Base-by-base conservation (phyloP, 2,329 filamentous ascomycete species). In the Fusarium annulatum region DNA sequence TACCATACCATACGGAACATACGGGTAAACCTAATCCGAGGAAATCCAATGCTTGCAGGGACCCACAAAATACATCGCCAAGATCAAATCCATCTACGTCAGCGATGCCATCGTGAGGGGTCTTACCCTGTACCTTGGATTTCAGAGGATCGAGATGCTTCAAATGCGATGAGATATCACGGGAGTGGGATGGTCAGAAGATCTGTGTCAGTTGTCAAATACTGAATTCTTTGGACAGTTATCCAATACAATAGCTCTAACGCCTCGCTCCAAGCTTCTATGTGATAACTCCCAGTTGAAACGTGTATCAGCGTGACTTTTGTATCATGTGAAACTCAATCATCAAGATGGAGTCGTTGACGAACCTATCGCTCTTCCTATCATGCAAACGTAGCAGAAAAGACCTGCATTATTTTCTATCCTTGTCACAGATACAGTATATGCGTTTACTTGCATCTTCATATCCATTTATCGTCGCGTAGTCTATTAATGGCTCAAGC, bases 11-110 rank as follows among this genome's bases (percentile, higher is more conserved):
- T 53, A 53, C 56, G 72, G 72, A 45, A 30, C 21, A 60, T 43
- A 34, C 73, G 73, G 72, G 73, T 74, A 75, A 75, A 76, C 70
- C 41, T 67, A 49, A 43, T 66, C 56, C 53, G 63, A 41, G 12
- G 23, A 43, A 39, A 53, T 53, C 15, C 9, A 39, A 39, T 53
- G 34, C 10, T n/a, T 11, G 51, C 7, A 14, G 19, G 51, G 51
- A 36, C 73, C 66, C 70, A 74, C 73, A 60, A 52, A 26, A 39
- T n/a, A n/a, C 28, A 46, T 36, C 28, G 42, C 43, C 60, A 49
- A 39, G 39, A n/a, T 52, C 23, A 38, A 67, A 34, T 36, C 14
- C 53, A 39, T n/a, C 55, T 64, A 73, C 71, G 71, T 74, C 71
- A 73, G 67, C 56, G 71, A 72, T 41, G 64, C 67, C 56, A 65